Evolutionary conservation across 2,329 filamentous ascomycete species (phyloP), one percentile per base, ranked within the genome.

Genomic region (Botrytis pseudocinerea): DNA sequence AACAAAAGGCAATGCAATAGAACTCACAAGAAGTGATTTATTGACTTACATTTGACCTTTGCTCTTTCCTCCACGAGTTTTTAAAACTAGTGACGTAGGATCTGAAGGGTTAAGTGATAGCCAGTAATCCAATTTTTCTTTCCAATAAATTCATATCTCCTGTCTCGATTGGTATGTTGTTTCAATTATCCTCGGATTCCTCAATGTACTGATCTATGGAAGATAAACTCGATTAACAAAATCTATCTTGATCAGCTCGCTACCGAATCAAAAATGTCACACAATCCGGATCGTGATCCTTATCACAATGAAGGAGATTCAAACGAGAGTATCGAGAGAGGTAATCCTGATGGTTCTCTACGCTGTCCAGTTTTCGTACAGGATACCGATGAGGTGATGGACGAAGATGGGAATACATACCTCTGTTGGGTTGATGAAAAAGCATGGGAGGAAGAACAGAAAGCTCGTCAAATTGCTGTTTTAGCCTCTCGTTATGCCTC

Each of bases 281-380:
- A n/a, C 18, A 28, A 4, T 16, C 5, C 0, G n/a, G 7, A 18
- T 28, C 25, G 0, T 28, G 1, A 28, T 28, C 6, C 2, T 28
- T 25, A 28, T 28, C 8, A 54, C 2, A 28, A 28, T 54, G 51
- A 54, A 18, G 51, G 5, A 18, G 51, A 54, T 28, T 8, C 6
- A 2, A 54, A 28, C 51, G 2, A 54, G 51, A 3, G n/a, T n/a
- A 54, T 28, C n/a, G 51, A 28, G 51, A 54, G 51, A 54, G n/a
- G 18, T 18, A 4, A 4, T 16, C 6, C 51, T n/a, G 51, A 54
- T 54, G n/a, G 14, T 28, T n/a, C 14, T 28, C 14, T 28, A 28
- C 25, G 12, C n/a, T 54, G 51, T 28, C 51, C 51, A 28, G 6
- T 54, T 12, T 54, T 28, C 6, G 4, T 16, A 54, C n/a, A 54